Evolutionary conservation across 306 rosid species (phyloP).

Genomic region (Vachellia pachyceras): DNA sequence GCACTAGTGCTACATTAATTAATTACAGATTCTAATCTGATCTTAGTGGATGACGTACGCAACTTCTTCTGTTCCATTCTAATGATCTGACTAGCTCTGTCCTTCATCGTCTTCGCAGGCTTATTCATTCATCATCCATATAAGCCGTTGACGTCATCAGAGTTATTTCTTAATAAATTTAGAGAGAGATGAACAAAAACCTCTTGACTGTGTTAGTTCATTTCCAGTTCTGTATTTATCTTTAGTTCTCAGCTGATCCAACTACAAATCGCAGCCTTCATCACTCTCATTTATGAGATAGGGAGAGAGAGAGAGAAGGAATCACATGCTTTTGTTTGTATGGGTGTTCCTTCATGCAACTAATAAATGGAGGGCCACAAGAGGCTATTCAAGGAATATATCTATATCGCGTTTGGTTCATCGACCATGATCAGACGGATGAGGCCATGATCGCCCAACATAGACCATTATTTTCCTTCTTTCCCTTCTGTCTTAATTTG

Average conservation of each 20-base stretch:
- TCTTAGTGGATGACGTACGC: neutral
- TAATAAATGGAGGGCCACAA: neutral
- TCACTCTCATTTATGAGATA: neutral
- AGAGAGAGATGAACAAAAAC: neutral
- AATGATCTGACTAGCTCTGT: neutral
- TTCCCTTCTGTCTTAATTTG: neutral
- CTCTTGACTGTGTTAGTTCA: neutral
- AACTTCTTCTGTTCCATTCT: neutral
- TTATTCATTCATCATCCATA: too few relatives aligned
- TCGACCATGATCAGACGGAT: constrained; percentile 13
- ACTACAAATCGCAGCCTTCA: neutral
- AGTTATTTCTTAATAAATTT: neutral
- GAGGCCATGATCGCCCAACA: constrained; percentile 32
- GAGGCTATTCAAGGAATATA: constrained; percentile 21
- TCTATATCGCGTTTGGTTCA: neutral
- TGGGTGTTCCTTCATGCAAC: neutral
- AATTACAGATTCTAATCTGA: neutral
- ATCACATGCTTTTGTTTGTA: neutral
- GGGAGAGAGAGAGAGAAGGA: neutral
- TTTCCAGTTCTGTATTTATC: neutral
- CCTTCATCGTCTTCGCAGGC: neutral
- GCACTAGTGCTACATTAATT: neutral
- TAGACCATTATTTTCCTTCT: constrained; percentile 8
- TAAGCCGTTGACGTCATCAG: neutral
- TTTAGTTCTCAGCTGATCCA: too few relatives aligned